phyloP scores from a whole-genome alignment of 805 yeast species.

The Huiozyma sinensis region DNA sequence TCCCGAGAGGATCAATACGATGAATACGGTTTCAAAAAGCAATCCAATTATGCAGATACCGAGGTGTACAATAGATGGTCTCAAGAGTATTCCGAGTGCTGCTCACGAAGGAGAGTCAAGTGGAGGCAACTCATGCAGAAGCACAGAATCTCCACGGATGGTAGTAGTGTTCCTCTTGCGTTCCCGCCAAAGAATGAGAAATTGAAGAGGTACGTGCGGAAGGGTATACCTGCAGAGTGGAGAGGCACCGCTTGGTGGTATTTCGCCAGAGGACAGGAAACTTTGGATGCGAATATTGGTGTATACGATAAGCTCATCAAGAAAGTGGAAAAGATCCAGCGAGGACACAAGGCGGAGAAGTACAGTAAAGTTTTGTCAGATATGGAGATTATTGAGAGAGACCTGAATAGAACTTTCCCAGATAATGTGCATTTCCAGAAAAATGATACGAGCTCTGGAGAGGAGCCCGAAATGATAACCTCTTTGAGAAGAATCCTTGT shows the following conservation, averaged over 20 bases:
- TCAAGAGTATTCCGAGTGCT: constrained; percentile 50
- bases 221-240: constrained; percentile 96
- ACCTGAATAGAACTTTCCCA: constrained; percentile 88
- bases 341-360: constrained; percentile 1
- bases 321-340: constrained; percentile 38
- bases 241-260: constrained; percentile 95
- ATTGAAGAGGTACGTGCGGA: constrained; percentile 68
- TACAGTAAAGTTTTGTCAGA: constrained; percentile 48
- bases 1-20: constrained; percentile 35
- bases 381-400: constrained; percentile 89
- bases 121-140: constrained; percentile 63
- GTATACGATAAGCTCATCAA: constrained; percentile 59
- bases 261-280: constrained; percentile 78
- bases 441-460: constrained; percentile 15
- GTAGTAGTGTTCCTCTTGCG: constrained; percentile 52
- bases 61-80: constrained; percentile 70
- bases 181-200: constrained; percentile 75
- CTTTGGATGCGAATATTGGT: constrained; percentile 57
- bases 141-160: constrained; percentile 45
- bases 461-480: constrained; percentile 56
- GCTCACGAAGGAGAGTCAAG: constrained; percentile 55
- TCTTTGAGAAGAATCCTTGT: constrained; percentile 70
- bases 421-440: constrained; percentile 75
- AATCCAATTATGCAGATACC: constrained; percentile 40
- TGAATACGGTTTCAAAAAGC: constrained; percentile 80